Conservation (phyloP, 176 grass and related monocot species). For the Urochloa ruziziensis region DNA sequence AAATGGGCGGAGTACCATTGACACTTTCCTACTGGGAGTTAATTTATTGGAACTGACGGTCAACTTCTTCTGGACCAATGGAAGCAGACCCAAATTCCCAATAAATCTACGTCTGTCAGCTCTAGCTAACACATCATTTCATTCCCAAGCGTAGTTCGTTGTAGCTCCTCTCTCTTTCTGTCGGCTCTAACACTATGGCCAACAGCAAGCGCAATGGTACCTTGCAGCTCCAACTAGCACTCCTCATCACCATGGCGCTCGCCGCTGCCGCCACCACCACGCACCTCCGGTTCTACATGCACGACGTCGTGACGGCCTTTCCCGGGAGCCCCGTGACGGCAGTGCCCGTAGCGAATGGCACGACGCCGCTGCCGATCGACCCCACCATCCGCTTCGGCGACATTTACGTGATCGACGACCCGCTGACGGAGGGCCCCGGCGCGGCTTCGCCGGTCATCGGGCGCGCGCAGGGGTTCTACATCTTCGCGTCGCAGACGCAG, state of each 20-base stretch:
- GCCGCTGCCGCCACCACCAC: neutral
- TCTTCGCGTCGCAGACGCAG: slow-evolving; percentile 11
- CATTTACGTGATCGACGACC: slow-evolving; percentile 56
- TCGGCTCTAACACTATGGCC: neutral
- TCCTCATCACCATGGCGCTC: neutral
- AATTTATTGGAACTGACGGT: no score
- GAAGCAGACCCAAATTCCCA: no score
- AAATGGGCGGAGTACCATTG: no score
- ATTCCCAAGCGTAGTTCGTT: no score
- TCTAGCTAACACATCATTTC: no score
- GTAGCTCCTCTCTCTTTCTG: no score
- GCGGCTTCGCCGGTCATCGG: slow-evolving; percentile 34
- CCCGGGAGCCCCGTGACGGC: neutral
- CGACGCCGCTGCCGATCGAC: neutral
- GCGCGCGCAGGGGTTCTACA: slow-evolving; percentile 55
- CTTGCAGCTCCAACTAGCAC: neutral
- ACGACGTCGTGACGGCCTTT: slow-evolving; percentile 37
- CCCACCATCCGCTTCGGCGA: slow-evolving; percentile 45
- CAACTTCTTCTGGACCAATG: no score
- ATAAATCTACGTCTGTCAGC: no score
- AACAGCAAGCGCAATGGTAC: neutral
- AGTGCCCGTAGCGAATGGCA: neutral
- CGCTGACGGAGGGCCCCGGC: slow-evolving; percentile 36
- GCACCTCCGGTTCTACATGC: slow-evolving; percentile 65
- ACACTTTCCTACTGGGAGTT: no score